phyloP scores from a whole-genome alignment of 192 early-diverging fungal species.

The Coemansia sp. region DNA sequence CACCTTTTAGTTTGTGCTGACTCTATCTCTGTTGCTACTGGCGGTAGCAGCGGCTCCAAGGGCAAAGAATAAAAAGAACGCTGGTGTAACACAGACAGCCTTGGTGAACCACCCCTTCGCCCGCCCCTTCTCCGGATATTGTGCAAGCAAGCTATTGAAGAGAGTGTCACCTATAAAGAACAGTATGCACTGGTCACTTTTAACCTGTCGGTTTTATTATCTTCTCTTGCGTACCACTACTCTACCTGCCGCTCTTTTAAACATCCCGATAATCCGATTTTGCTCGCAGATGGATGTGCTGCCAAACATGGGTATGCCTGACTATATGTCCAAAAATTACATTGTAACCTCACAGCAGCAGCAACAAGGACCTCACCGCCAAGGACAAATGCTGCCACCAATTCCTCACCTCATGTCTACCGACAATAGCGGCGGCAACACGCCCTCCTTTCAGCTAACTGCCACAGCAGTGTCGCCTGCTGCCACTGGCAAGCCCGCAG shows the following conservation, averaged over 20 bases:
- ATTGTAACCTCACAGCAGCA: neutral
- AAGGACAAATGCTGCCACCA: neutral
- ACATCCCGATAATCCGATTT: no score
- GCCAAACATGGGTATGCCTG: neutral
- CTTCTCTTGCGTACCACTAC: neutral
- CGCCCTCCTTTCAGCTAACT: neutral
- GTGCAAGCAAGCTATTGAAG: neutral
- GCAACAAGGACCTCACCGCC: neutral
- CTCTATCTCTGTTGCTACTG: neutral
- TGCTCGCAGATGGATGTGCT: neutral
- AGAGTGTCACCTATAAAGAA: neutral
- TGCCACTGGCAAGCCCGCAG: neutral
- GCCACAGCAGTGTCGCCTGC: neutral
- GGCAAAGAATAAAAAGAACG: neutral
- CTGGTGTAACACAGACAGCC: neutral
- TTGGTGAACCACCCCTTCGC: conserved; percentile 2
- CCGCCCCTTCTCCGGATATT: conserved; percentile 1
- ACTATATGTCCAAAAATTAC: neutral
- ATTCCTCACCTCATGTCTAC: conserved; percentile 1
- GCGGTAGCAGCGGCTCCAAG: neutral
- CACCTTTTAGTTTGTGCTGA: neutral
- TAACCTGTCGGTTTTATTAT: neutral
- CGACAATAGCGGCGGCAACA: neutral
- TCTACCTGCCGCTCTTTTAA: neutral
- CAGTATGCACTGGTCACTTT: neutral